Evolutionary conservation across 768 basidiomycete genomes (phyloP).

Genomic region (Cyclocybe aegerita): DNA sequence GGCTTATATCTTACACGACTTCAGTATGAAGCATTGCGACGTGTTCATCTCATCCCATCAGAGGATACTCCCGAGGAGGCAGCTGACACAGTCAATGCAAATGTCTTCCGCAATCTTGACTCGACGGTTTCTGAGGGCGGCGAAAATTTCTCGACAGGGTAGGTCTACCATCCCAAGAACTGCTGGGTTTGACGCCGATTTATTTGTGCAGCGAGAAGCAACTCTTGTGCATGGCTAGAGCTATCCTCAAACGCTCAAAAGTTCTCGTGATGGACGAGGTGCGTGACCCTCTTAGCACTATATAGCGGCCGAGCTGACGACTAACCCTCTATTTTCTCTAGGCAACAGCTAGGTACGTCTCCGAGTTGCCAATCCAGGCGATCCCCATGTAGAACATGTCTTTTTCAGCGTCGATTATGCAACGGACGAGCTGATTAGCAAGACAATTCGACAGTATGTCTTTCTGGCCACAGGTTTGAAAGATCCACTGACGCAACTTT

Average conservation of each 20-base stretch:
- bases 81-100: slow-evolving; percentile 56
- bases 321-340: slow-evolving; percentile 19
- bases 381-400: not conserved
- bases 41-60: slow-evolving; percentile 75
- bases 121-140: slow-evolving; percentile 79
- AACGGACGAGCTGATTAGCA: slow-evolving; percentile 84
- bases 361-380: slow-evolving; percentile 11
- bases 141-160: slow-evolving; percentile 81
- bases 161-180: slow-evolving; percentile 6
- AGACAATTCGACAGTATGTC: slow-evolving; percentile 76
- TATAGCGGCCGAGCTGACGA: slow-evolving; percentile 4
- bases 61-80: slow-evolving; percentile 48
- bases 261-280: slow-evolving; percentile 87
- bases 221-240: slow-evolving; percentile 81
- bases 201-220: slow-evolving; percentile 23
- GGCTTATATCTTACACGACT: slow-evolving; percentile 16
- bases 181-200: not conserved
- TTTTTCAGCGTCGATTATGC: slow-evolving; percentile 73
- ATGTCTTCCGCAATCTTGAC: slow-evolving; percentile 77
- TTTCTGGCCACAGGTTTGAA: slow-evolving; percentile 50
- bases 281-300: slow-evolving; percentile 13
- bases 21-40: slow-evolving; percentile 80
- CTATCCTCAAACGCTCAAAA: slow-evolving; percentile 76
- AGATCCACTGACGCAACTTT: slow-evolving; percentile 86
- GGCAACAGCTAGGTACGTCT: slow-evolving; percentile 64